A percentile compares a stretch with the other conserved stretches of the same genome.
phyloP scores from a whole-genome alignment of 306 rosid species.

The Acacia acuminata region DNA sequence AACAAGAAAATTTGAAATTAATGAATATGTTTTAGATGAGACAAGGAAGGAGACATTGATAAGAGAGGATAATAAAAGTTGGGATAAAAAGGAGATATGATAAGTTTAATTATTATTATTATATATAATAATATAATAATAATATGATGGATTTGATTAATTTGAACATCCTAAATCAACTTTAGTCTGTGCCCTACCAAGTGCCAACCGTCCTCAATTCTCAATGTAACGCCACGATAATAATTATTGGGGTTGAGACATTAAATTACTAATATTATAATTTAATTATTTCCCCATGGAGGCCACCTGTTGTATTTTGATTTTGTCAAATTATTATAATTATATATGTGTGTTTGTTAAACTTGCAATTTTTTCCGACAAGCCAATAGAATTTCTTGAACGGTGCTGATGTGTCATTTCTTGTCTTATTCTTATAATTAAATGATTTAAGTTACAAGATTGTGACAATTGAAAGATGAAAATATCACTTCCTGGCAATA shows the following conservation, averaged over 20 bases:
- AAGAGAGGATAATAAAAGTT: slow-evolving; percentile 54
- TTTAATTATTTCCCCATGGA: slow-evolving; percentile 16
- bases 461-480: neutral
- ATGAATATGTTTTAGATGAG: slow-evolving; percentile 14
- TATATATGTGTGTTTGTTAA: neutral
- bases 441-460: slow-evolving; percentile 29
- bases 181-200: slow-evolving; percentile 33
- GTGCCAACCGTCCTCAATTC: slow-evolving; percentile 29
- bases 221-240: neutral
- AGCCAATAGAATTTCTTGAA: slow-evolving; percentile 20
- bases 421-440: slow-evolving; percentile 22
- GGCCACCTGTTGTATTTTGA: slow-evolving; percentile 37
- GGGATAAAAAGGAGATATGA: slow-evolving; percentile 58
- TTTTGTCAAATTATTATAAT: slow-evolving; percentile 32
- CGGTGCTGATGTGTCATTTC: slow-evolving; percentile 26
- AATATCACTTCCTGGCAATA: neutral
- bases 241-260: slow-evolving; percentile 23
- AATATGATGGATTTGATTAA: slow-evolving; percentile 1
- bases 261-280: neutral
- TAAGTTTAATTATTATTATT: slow-evolving; percentile 43
- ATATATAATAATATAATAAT: slow-evolving; percentile 21
- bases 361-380: slow-evolving; percentile 18
- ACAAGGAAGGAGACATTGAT: slow-evolving; percentile 56
- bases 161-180: slow-evolving; percentile 36
- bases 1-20: neutral